Percentiles rank a stretch among this genome's conserved stretches.
phyloP scores from a whole-genome alignment of 257 asterid species.

The Echium plantagineum region DNA sequence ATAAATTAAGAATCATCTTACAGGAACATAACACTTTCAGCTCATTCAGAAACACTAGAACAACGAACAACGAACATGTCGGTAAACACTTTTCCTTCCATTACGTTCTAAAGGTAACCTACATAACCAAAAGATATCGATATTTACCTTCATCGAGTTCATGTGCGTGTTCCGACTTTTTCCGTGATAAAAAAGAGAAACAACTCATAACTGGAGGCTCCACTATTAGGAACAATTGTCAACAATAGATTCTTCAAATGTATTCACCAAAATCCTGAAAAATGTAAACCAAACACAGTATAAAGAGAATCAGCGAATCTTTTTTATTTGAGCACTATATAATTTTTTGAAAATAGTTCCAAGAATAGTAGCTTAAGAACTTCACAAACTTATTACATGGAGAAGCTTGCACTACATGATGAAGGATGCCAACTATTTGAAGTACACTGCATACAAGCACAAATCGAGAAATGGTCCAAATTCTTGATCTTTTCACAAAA shows the following conservation, averaged over 20 bases:
- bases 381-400: too few relatives aligned
- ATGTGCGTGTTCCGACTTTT: slow-evolving; percentile 10
- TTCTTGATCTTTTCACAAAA: too few relatives aligned
- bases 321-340: too few relatives aligned
- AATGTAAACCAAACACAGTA: neutral
- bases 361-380: too few relatives aligned
- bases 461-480: too few relatives aligned
- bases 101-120: neutral
- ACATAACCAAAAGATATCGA: neutral
- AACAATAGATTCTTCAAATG: neutral
- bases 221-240: neutral
- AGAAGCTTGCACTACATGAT: too few relatives aligned
- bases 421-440: neutral
- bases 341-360: too few relatives aligned
- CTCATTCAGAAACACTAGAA: slow-evolving; percentile 1
- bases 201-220: slow-evolving; percentile 55
- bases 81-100: neutral
- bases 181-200: slow-evolving; percentile 39
- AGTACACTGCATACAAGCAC: too few relatives aligned
- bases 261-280: neutral
- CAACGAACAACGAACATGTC: too few relatives aligned
- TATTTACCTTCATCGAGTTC: slow-evolving; percentile 49
- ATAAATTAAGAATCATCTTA: neutral
- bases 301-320: neutral
- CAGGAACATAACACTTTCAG: neutral